These are phyloP conservation scores for Termitomyces sp. DNA, from an alignment of 768 basidiomycete genomes.

Conservation along the genomic window DNA sequence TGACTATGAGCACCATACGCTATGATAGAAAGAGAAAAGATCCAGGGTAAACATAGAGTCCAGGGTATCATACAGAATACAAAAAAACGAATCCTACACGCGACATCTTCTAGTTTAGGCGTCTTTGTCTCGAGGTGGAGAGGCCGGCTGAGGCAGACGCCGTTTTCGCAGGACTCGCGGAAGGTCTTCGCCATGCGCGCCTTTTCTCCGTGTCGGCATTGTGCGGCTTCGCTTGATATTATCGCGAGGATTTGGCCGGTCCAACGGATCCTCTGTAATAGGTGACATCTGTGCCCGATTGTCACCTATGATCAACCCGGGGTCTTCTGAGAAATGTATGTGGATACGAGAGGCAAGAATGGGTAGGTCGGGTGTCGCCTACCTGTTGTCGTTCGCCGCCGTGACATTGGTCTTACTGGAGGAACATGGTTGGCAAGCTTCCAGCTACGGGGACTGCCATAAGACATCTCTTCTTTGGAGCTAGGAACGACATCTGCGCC, in stretches of 20 bases:
- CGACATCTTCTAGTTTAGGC: neutral
- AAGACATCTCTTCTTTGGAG: conserved; percentile 43
- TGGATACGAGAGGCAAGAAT: neutral
- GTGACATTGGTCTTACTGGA: conserved; percentile 32
- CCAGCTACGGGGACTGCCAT: conserved; percentile 42
- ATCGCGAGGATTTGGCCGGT: conserved; percentile 15
- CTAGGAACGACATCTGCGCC: conserved; percentile 41
- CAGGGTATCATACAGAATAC: conserved; percentile 16
- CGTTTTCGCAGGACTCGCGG: conserved; percentile 44
- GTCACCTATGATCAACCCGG: conserved; percentile 22
- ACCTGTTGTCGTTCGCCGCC: conserved; percentile 54
- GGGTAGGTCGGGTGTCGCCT: conserved; percentile 7
- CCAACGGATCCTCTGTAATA: conserved; percentile 35
- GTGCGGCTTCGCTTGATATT: conserved; percentile 57
- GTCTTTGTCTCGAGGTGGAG: conserved; percentile 8
- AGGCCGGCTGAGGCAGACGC: conserved; percentile 28
- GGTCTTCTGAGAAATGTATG: conserved; percentile 8
- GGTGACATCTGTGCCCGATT: conserved; percentile 47
- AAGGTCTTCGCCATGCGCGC: conserved; percentile 26
- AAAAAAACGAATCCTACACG: neutral
- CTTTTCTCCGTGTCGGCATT: conserved; percentile 42
- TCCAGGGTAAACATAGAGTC: conserved; percentile 16
- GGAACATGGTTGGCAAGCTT: conserved; percentile 33
- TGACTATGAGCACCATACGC: conserved; percentile 3
- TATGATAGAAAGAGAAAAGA: conserved; percentile 1